Evolutionary conservation across 2,329 filamentous ascomycete species (phyloP), one percentile per base, ranked within the genome.

Genomic region (Periconia sp.): DNA sequence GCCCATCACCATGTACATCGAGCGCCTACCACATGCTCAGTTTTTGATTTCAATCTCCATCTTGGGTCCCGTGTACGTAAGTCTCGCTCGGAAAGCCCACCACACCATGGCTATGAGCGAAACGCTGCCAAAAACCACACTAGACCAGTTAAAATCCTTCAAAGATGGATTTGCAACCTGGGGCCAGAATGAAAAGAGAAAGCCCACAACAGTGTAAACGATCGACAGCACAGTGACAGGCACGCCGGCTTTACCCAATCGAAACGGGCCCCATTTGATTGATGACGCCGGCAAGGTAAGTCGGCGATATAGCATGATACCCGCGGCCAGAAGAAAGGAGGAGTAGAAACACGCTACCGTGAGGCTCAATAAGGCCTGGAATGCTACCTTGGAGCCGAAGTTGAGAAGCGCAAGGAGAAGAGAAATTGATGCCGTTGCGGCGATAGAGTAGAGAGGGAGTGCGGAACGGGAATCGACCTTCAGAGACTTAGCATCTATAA

Each of bases 361-460:
- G 6, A 52, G 33, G 5, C 46, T 43, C 1, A 31, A 36, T 7
- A 52, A 16, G 12, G 49, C 49, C 21, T 40, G 31, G 38, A 52
- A 52, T 3, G 46, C 39, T 5, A 30, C 28, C 8, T 60, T 45
- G 2, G 70, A 73, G 22, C 72, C 74, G 41, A 78, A 69, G 48
- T 75, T 75, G 59, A 78, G 74, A 23, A 78, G 58, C 0, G 68
- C 68, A 18, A 78, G 61, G 7, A 75, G 59, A 10, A 66, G 48
- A 15, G 67, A 66, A 17, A 73, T 59, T 10, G 63, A 49, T 5
- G 73, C 57, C 3, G 73, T 71, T 7, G 75, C 60, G 39, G 70
- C 59, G 39, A 77, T 68, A 3, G 72, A 63, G 49, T 74, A 74
- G 19, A 76, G 57, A 7, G 73, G 73, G 23, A 43, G 41, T 1